Conservation (phyloP, 2,329 filamentous ascomycete genomes). For the Cordyceps militaris region DNA sequence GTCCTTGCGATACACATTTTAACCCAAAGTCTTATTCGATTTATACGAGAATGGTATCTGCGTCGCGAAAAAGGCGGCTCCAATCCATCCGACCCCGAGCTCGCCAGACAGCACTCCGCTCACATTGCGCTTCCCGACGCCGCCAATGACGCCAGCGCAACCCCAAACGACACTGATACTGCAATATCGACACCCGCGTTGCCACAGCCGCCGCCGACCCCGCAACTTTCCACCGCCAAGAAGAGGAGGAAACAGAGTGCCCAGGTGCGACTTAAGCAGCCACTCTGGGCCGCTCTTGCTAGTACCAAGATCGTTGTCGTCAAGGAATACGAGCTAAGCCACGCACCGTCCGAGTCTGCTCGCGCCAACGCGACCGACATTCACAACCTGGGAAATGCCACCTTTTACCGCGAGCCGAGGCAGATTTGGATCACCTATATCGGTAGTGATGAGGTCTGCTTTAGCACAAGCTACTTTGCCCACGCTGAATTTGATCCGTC, state of each 20-base stretch:
- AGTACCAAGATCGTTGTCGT: constrained; percentile 96
- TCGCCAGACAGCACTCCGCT: constrained; percentile 41
- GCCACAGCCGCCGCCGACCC: constrained; percentile 21
- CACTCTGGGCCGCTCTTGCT: constrained; percentile 87
- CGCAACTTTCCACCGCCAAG: constrained; percentile 55
- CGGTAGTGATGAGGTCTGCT: constrained; percentile 69
- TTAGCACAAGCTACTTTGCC: constrained; percentile 62
- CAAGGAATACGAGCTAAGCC: constrained; percentile 81
- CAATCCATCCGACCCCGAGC: constrained; percentile 54
- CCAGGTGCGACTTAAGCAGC: constrained; percentile 82
- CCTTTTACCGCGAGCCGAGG: constrained; percentile 62
- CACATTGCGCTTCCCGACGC: constrained; percentile 27
- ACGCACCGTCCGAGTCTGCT: constrained; percentile 64
- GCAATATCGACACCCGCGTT: not conserved
- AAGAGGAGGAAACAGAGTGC: constrained; percentile 88
- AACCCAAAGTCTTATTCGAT: constrained; percentile 64
- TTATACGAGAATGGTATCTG: constrained; percentile 62
- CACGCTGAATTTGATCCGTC: constrained; percentile 31
- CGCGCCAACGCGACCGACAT: constrained; percentile 70
- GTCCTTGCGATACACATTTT: constrained; percentile 68
- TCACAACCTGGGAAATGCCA: constrained; percentile 68
- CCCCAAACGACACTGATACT: not conserved
- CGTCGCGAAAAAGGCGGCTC: constrained; percentile 49
- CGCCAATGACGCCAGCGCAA: constrained; percentile 17
- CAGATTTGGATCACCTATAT: constrained; percentile 79